Evolutionary conservation across 345 rosid species (phyloP), one percentile per base, ranked within the genome.

Genomic region (Cochlearia excelsa): DNA sequence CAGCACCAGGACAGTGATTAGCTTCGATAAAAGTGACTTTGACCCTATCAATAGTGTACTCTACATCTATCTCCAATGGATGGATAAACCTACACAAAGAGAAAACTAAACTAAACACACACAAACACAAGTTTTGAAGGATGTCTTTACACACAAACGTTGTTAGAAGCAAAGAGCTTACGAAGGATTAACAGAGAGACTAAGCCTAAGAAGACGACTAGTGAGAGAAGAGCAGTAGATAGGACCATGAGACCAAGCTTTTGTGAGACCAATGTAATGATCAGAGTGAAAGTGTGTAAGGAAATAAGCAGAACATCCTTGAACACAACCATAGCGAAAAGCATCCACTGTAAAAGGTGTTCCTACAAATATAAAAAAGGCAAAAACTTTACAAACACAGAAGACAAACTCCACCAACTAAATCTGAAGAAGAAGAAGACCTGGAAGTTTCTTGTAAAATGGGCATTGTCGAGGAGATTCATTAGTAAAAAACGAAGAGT

Each of bases 1-100:
- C 88, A 38, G 96, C 90, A 61, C 90, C 96, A 0, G 92, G 92
- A 48, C 92, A 85, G 51, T 88, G 96, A 71, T 85, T 85, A 53
- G 96, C 92, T 66, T 88, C 90, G 26, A 85, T 59, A 30, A 88
- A 66, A 30, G 90, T 83, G 23, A 81, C 87, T 68, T 51, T 80
- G 27, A 83, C 69, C 45, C 83, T 84, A 49, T 78, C 75, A 58
- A 85, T 77, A 50, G 54, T 73, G 75, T 79, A 72, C 37, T 83
- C 87, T 0, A 46, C 63, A 8, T 80, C 75, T 26, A 85, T 48
- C 38, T 88, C 86, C 76, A 88, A 69, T 5, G 86, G 70, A 62
- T 45, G 75, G 9, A 88, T 77, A 71, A 66, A 80, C 51, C 92
- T 88, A 73, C 62, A 65, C 26, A 9, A 9, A 67, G 4, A 27